A percentile compares a stretch with the other conserved stretches of the same genome.
phyloP scores from a whole-genome alignment of 306 rosid species.

The Lablab purpureus region DNA sequence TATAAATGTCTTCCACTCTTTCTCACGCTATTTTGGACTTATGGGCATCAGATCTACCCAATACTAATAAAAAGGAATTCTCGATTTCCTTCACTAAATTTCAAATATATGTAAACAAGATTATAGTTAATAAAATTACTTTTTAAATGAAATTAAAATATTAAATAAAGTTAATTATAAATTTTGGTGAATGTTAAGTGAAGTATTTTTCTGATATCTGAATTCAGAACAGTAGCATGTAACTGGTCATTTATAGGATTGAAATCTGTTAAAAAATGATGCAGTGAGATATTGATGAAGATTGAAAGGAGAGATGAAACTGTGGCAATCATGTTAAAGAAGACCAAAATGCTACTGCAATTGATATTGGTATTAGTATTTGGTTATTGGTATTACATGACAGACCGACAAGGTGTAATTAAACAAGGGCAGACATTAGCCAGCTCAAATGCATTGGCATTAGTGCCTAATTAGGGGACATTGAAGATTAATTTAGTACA shows the following conservation, averaged over 20 bases:
- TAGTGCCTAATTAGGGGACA: conserved; percentile 66
- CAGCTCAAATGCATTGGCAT: conserved; percentile 92
- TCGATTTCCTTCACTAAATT: too few species aligned
- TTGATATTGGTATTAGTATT: not conserved
- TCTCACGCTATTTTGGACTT: conserved; percentile 32
- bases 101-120: too few species aligned
- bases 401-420: conserved; percentile 65
- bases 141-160: too few species aligned
- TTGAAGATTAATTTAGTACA: conserved; percentile 45
- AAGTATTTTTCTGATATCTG: too few species aligned
- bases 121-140: too few species aligned
- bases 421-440: conserved; percentile 80
- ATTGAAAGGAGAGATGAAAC: conserved; percentile 34
- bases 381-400: conserved; percentile 45
- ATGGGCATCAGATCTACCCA: conserved; percentile 24
- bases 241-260: conserved; percentile 22
- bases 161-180: too few species aligned
- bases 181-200: too few species aligned
- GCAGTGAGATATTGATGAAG: conserved; percentile 55
- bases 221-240: not conserved
- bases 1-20: not conserved
- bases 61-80: too few species aligned
- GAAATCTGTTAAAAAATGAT: conserved; percentile 44
- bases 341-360: not conserved
- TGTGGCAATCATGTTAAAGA: conserved; percentile 46